Evolutionary conservation across 176 grass and related monocot genomes (phyloP), one percentile per base, ranked within the genome.

Genomic region (Elaeis guineensis): DNA sequence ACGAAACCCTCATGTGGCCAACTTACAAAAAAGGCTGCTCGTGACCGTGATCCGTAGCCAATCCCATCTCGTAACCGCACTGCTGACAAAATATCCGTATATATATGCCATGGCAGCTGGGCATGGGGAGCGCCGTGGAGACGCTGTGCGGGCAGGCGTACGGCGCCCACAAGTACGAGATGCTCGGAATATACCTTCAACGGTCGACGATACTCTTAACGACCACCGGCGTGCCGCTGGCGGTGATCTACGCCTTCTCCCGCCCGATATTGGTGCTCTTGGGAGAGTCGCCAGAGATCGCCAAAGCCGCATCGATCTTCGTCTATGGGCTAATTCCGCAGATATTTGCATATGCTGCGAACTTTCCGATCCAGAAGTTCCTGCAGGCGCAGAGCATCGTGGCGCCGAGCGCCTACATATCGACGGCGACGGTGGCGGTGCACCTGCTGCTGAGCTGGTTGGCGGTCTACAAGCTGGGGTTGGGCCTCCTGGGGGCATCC

Each of bases 301-400:
- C n/a, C n/a, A n/a, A n/a, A n/a, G n/a, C n/a, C n/a, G n/a, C n/a
- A n/a, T n/a, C n/a, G n/a, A n/a, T n/a, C n/a, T n/a, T n/a, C n/a
- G n/a, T n/a, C n/a, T n/a, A n/a, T n/a, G n/a, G n/a, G n/a, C n/a
- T n/a, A n/a, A n/a, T n/a, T n/a, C n/a, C n/a, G n/a, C n/a, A n/a
- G n/a, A n/a, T n/a, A 79, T 95, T 95, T 64, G 90, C 90, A 12
- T 95, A 90, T 68, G 86, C 83, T 6, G 71, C 59, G 44, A 90
- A 90, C 68, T 90, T 95, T 77, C 90, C 90, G 16, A 90, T 90
- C 63, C 86, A 90, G 51, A 95, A 90, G 77, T 95, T 95, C 55
- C 20, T 95, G 23, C 90, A 95, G 75, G 83, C 90, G 49, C 90
- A 90, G 70, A 90, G 83, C 75, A 95, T 95, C 56, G 83, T 95